Evolutionary conservation across 2,329 filamentous ascomycete species (phyloP).

Genomic region (Grosmannia serpens): DNA sequence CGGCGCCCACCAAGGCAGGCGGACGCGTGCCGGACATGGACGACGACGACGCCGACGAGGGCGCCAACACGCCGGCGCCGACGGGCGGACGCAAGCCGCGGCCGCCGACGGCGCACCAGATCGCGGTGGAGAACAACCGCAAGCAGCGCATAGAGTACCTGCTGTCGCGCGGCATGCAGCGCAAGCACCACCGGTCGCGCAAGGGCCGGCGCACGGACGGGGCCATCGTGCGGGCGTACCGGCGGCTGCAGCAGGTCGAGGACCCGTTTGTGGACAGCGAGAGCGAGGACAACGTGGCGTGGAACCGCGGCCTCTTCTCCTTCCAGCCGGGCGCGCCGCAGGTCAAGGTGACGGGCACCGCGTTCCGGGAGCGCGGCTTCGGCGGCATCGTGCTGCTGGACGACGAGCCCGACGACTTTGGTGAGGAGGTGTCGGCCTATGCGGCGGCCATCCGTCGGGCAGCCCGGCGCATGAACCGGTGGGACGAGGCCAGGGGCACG

Average conservation of each 20-base stretch:
- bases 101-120: slow-evolving; percentile 69
- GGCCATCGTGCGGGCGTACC: slow-evolving; percentile 53
- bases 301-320: slow-evolving; percentile 15
- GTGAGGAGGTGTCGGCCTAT: slow-evolving; percentile 60
- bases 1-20: not conserved
- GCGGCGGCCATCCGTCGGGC: slow-evolving; percentile 54
- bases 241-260: slow-evolving; percentile 44
- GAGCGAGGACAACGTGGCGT: slow-evolving; percentile 34
- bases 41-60: slow-evolving; percentile 8
- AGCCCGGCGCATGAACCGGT: slow-evolving; percentile 55
- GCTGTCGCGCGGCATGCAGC: slow-evolving; percentile 61
- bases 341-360: slow-evolving; percentile 13
- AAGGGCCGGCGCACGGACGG: slow-evolving; percentile 53
- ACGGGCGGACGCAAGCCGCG: slow-evolving; percentile 45
- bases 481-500: slow-evolving; percentile 41
- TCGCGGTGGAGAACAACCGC: slow-evolving; percentile 69
- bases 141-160: slow-evolving; percentile 73
- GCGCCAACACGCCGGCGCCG: slow-evolving; percentile 1
- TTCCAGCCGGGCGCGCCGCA: slow-evolving; percentile 9
- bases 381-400: slow-evolving; percentile 53
- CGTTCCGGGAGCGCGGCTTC: slow-evolving; percentile 45
- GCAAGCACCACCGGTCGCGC: slow-evolving; percentile 51
- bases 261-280: slow-evolving; percentile 53
- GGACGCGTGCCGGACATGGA: not conserved
- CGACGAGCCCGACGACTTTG: slow-evolving; percentile 59